A percentile compares a stretch with the other conserved stretches of the same genome.
Conservation (phyloP, 768 basidiomycete genomes). For the Ramaria sp. region DNA sequence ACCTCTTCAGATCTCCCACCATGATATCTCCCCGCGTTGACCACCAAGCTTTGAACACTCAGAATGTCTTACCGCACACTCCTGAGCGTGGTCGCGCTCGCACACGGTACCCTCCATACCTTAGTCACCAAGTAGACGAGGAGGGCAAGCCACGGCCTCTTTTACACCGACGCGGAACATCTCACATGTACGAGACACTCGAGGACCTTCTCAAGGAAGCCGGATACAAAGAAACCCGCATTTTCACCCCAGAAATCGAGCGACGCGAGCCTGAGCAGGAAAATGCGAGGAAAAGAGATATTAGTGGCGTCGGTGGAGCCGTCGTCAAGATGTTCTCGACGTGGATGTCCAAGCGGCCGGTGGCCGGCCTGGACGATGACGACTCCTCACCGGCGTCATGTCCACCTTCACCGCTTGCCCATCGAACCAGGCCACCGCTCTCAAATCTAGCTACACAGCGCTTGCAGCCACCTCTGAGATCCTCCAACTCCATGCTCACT, state of each 20-base stretch:
- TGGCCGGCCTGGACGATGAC: neutral
- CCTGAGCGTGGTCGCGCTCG: neutral
- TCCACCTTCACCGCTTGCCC: neutral
- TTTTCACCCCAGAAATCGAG: slow-evolving; percentile 79
- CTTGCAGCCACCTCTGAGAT: neutral
- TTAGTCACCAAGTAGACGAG: neutral
- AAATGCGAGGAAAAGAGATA: slow-evolving; percentile 21
- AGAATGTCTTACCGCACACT: neutral
- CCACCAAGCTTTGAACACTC: neutral
- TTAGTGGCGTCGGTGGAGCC: slow-evolving; percentile 38
- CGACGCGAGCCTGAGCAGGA: slow-evolving; percentile 24
- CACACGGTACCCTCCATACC: neutral
- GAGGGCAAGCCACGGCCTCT: slow-evolving; percentile 38
- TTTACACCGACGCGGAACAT: slow-evolving; percentile 67
- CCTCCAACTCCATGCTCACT: neutral
- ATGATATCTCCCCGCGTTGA: neutral
- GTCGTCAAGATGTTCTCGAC: slow-evolving; percentile 27
- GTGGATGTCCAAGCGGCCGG: neutral
- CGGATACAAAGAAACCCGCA: slow-evolving; percentile 85
- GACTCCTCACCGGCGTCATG: neutral
- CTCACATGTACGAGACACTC: slow-evolving; percentile 70
- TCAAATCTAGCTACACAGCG: neutral
- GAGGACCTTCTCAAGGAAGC: slow-evolving; percentile 81
- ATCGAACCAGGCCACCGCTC: neutral
- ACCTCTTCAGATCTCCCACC: neutral